These are phyloP conservation scores for Zhuliangozyma blackwelliae DNA, from an alignment of 1,139 yeast species.

Conservation along the genomic window DNA sequence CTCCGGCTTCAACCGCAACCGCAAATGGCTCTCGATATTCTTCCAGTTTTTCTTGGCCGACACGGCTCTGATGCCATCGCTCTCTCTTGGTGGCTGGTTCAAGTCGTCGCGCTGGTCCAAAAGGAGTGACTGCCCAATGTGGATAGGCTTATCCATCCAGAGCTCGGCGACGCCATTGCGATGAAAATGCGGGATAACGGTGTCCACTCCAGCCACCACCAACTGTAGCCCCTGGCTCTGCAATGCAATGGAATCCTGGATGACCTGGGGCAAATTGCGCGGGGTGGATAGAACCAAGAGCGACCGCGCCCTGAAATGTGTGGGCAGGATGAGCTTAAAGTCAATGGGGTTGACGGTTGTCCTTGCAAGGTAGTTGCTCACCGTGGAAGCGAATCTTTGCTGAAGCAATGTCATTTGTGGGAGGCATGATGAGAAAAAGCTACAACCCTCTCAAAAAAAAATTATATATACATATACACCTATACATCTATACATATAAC, in stretches of 20 bases:
- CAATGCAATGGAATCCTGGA: conserved; percentile 29
- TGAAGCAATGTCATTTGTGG: no score
- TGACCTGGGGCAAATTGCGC: conserved; percentile 29
- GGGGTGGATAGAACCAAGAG: conserved; percentile 42
- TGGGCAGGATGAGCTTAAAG: conserved; percentile 12
- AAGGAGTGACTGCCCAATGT: conserved; percentile 17
- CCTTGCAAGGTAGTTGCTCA: conserved; percentile 7
- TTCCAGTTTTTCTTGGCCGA: conserved; percentile 40
- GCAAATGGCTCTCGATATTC: conserved; percentile 22
- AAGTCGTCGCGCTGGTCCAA: conserved; percentile 24
- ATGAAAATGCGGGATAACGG: conserved; percentile 33
- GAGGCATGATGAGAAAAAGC: no score
- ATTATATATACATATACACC: no score
- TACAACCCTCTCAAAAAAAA: no score
- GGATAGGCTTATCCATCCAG: conserved; percentile 37
- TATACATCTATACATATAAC: no score
- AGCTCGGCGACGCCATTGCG: conserved; percentile 45
- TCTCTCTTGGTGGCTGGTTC: conserved; percentile 18
- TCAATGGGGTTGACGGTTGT: conserved; percentile 20
- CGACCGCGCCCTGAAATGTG: conserved; percentile 14
- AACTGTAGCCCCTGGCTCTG: conserved; percentile 32
- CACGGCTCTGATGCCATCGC: conserved; percentile 33
- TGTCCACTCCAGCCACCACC: conserved; percentile 47
- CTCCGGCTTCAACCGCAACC: conserved; percentile 15
- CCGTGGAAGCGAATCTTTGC: background rate